phyloP scores from a whole-genome alignment of 2,329 filamentous ascomycete species.

The Teratosphaeria pseudoeucalypti region DNA sequence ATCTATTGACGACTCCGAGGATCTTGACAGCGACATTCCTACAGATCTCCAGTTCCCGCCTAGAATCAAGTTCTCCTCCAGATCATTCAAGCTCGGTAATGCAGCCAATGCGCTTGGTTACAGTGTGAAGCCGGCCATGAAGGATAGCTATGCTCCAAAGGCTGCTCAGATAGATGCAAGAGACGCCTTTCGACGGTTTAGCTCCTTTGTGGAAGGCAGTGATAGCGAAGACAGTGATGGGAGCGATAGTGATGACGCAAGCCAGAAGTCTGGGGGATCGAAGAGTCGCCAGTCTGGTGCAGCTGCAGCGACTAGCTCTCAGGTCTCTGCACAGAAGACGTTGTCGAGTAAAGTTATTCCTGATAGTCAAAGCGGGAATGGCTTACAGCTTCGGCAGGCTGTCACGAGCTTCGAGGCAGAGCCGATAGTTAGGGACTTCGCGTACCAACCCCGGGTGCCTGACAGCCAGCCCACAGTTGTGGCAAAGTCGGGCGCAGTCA shows the following conservation, averaged over 20 bases:
- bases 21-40: neutral
- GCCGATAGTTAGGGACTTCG: neutral
- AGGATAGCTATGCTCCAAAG: neutral
- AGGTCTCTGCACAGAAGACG: neutral
- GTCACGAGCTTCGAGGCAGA: neutral
- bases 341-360: neutral
- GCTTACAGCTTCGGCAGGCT: neutral
- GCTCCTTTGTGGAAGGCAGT: conserved; percentile 6
- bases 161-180: neutral
- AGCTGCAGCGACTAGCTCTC: neutral
- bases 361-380: neutral
- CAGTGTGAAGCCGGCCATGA: neutral
- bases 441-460: neutral
- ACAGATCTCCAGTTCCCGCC: neutral
- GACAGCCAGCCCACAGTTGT: neutral
- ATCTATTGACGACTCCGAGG: neutral
- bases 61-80: neutral
- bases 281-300: neutral
- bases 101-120: neutral
- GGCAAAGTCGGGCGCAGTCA: neutral
- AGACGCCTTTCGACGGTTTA: conserved; percentile 9
- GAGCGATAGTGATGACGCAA: conserved; percentile 3
- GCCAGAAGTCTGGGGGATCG: neutral
- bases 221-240: conserved; percentile 5
- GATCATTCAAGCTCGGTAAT: neutral